Evolutionary conservation across 257 asterid species (phyloP).

Genomic region (Voacanga thouarsii): DNA sequence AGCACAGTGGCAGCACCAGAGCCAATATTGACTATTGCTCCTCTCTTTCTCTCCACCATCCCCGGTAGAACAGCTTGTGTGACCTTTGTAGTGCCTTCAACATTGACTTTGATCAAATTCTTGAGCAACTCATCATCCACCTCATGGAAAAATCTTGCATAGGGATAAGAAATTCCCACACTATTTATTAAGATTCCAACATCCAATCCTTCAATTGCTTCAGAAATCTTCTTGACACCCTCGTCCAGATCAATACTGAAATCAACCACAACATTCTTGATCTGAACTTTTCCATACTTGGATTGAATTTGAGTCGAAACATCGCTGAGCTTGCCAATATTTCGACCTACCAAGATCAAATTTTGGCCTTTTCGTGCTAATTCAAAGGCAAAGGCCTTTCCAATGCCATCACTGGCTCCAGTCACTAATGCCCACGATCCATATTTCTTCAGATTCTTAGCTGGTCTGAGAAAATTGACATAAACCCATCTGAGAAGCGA

Average conservation of each 20-base stretch:
- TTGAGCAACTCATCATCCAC: slow-evolving; percentile 65
- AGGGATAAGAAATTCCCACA: slow-evolving; percentile 79
- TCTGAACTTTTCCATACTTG: slow-evolving; percentile 53
- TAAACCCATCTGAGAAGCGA: slow-evolving; percentile 42
- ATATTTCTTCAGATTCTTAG: slow-evolving; percentile 52
- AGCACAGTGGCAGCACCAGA: slow-evolving; percentile 78
- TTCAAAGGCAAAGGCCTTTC: slow-evolving; percentile 59
- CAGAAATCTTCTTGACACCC: slow-evolving; percentile 63
- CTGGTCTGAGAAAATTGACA: slow-evolving; percentile 33
- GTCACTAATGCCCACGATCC: slow-evolving; percentile 82
- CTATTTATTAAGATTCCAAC: slow-evolving; percentile 69
- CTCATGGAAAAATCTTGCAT: slow-evolving; percentile 78
- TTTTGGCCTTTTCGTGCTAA: slow-evolving; percentile 61
- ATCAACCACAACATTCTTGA: slow-evolving; percentile 69
- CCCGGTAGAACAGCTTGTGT: slow-evolving; percentile 71
- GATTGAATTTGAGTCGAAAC: slow-evolving; percentile 40
- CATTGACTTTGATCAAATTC: slow-evolving; percentile 68
- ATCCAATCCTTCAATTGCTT: slow-evolving; percentile 56
- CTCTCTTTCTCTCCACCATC: slow-evolving; percentile 71
- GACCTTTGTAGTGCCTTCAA: slow-evolving; percentile 74
- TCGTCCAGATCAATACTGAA: slow-evolving; percentile 69
- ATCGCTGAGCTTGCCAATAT: slow-evolving; percentile 32
- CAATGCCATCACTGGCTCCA: slow-evolving; percentile 85
- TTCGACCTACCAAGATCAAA: slow-evolving; percentile 54
- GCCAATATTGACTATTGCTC: slow-evolving; percentile 82